Conservation (phyloP, 2,329 filamentous ascomycete genomes). For the Thielaviopsis euricoi region DNA sequence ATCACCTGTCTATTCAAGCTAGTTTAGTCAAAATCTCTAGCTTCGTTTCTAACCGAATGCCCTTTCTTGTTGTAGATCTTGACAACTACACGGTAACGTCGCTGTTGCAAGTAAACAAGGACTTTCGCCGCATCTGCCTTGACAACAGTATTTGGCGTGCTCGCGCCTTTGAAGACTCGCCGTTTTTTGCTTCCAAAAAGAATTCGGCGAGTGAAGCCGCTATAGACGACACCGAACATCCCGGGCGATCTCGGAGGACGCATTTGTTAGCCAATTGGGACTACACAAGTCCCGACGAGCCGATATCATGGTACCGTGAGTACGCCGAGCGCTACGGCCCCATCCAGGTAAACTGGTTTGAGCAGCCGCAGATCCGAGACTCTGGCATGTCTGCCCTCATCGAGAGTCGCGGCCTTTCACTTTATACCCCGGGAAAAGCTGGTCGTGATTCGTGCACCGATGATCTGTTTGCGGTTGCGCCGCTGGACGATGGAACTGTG, state of each 20-base stretch:
- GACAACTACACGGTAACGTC: conserved; percentile 1
- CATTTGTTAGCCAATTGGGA: conserved; percentile 69
- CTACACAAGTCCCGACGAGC: conserved; percentile 54
- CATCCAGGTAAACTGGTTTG: conserved; percentile 60
- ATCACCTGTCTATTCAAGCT: no score
- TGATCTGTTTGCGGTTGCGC: conserved; percentile 47
- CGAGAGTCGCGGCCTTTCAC: conserved; percentile 58
- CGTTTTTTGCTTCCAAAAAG: conserved; percentile 5
- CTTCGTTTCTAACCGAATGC: neutral
- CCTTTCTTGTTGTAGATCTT: neutral
- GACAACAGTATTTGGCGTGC: conserved; percentile 64
- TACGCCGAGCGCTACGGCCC: conserved; percentile 70
- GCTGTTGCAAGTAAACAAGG: neutral
- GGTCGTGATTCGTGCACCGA: conserved; percentile 29
- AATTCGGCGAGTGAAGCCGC: no score
- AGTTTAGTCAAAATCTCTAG: neutral
- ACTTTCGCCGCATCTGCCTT: conserved; percentile 47
- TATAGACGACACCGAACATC: no score
- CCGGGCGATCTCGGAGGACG: neutral
- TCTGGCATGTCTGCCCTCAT: conserved; percentile 28
- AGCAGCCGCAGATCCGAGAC: conserved; percentile 36
- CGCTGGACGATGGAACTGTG: conserved; percentile 72
- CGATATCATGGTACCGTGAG: conserved; percentile 72
- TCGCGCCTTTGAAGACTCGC: conserved; percentile 55
- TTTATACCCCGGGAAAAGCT: conserved; percentile 34